phyloP scores from a whole-genome alignment of 75 land plant genomes.

The Selaginella tamariscina region DNA sequence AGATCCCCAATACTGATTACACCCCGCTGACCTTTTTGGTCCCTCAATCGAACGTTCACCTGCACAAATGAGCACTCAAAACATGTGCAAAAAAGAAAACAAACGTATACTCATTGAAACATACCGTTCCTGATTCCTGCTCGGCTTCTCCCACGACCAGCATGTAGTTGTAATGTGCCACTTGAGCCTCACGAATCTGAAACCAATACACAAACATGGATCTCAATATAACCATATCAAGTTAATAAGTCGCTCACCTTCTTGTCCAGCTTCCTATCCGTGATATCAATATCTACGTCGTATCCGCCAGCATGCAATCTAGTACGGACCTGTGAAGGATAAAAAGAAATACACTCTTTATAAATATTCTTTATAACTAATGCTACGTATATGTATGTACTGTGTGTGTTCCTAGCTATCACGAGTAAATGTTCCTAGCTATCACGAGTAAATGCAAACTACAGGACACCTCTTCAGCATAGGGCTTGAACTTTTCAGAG shows the following conservation, averaged over 20 bases:
- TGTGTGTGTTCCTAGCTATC: too few relatives aligned
- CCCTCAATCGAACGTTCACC: background rate
- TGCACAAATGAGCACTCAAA: background rate
- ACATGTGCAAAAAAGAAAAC: background rate
- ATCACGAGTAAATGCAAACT: too few relatives aligned
- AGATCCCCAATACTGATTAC: background rate
- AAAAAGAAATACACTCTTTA: background rate
- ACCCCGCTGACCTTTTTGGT: background rate
- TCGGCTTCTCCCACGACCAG: conserved; percentile 92
- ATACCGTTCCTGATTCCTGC: conserved; percentile 45
- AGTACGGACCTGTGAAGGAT: conserved; percentile 47
- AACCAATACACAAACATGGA: background rate
- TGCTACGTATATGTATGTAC: too few relatives aligned
- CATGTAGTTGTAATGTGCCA: conserved; percentile 94
- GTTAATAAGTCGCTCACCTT: conserved; percentile 41
- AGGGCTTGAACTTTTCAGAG: conserved; percentile 62
- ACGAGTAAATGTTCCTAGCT: too few relatives aligned
- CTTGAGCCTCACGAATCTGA: conserved; percentile 92
- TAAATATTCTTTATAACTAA: background rate
- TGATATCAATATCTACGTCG: conserved; percentile 69
- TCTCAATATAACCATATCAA: background rate
- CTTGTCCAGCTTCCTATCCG: conserved; percentile 77
- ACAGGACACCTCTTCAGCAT: conserved; percentile 74
- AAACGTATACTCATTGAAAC: background rate
- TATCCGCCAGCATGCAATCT: conserved; percentile 64